Evolutionary conservation across 2,329 filamentous ascomycete species (phyloP).

Genomic region (Fusarium longipes): DNA sequence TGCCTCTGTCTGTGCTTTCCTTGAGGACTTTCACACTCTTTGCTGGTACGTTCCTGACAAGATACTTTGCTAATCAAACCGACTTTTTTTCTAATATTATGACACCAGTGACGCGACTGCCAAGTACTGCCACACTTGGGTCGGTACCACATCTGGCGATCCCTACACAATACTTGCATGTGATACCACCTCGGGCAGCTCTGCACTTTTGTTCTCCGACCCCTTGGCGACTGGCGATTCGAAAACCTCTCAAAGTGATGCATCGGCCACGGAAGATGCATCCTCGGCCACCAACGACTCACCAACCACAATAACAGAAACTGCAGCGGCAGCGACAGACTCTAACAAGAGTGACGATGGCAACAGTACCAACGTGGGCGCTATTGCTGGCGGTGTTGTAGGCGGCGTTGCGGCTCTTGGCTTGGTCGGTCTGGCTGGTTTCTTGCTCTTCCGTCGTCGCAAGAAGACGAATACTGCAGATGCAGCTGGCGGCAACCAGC

Average conservation of each 20-base stretch:
- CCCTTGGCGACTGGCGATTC: conserved; percentile 38
- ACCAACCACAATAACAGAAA: conserved; percentile 17
- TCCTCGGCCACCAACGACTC: conserved; percentile 11
- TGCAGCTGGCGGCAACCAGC: conserved; percentile 17
- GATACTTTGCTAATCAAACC: too few relatives aligned
- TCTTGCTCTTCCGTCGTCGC: conserved; percentile 55
- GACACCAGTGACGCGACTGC: conserved; percentile 29
- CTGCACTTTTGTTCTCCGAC: conserved; percentile 48
- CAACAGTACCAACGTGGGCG: conserved; percentile 50
- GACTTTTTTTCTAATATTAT: conserved; percentile 12
- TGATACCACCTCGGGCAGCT: conserved; percentile 39
- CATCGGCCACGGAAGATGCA: conserved; percentile 20
- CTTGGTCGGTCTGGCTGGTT: conserved; percentile 54
- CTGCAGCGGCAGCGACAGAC: conserved; percentile 20
- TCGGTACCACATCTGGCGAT: conserved; percentile 39
- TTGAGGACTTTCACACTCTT: conserved; percentile 49
- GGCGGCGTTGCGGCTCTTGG: conserved; percentile 58
- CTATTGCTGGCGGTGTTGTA: conserved; percentile 60
- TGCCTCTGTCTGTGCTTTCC: conserved; percentile 40
- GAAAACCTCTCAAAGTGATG: conserved; percentile 9
- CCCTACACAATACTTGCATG: conserved; percentile 48
- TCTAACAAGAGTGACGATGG: conserved; percentile 45
- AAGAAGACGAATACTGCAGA: conserved; percentile 47
- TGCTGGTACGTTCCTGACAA: conserved; percentile 48
- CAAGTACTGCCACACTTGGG: conserved; percentile 48